Evolutionary conservation across 306 rosid species (phyloP).

Genomic region (Hylodesmum podocarpum): DNA sequence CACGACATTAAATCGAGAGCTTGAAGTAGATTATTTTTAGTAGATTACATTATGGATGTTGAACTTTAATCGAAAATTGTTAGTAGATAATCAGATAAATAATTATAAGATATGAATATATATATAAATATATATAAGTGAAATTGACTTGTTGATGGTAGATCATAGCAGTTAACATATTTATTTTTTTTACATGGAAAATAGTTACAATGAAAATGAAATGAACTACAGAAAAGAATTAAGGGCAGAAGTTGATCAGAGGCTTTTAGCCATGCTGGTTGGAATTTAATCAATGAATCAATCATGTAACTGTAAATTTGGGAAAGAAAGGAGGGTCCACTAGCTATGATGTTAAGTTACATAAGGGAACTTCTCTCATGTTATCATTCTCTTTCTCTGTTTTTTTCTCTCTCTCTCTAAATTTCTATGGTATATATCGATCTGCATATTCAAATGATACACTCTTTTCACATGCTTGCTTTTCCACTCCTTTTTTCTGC

Average conservation of each 20-base stretch:
- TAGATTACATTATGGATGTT: too few species aligned
- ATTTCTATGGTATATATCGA: constrained; percentile 1
- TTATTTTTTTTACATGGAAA: constrained; percentile 12
- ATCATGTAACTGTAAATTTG: constrained; percentile 64
- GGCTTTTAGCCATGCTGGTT: constrained; percentile 50
- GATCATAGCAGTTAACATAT: too few species aligned
- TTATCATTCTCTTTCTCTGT: background rate
- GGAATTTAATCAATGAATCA: constrained; percentile 60
- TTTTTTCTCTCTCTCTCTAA: constrained; percentile 32
- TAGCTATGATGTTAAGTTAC: constrained; percentile 33
- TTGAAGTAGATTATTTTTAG: too few species aligned
- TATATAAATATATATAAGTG: too few species aligned
- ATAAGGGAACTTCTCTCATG: constrained; percentile 18
- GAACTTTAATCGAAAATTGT: too few species aligned
- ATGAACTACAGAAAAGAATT: constrained; percentile 18
- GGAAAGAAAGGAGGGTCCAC: constrained; percentile 44
- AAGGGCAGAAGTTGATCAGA: background rate
- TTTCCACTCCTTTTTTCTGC: constrained; percentile 34
- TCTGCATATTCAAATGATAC: constrained; percentile 48
- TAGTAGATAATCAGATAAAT: too few species aligned
- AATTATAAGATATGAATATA: too few species aligned
- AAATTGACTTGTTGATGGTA: too few species aligned
- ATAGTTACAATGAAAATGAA: constrained; percentile 35
- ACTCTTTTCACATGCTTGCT: constrained; percentile 51
- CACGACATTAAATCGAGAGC: too few species aligned